Percentiles rank a stretch among this genome's conserved stretches.
Evolutionary conservation across 345 rosid genomes (phyloP).

Genomic region (Eutrema heterophyllum): DNA sequence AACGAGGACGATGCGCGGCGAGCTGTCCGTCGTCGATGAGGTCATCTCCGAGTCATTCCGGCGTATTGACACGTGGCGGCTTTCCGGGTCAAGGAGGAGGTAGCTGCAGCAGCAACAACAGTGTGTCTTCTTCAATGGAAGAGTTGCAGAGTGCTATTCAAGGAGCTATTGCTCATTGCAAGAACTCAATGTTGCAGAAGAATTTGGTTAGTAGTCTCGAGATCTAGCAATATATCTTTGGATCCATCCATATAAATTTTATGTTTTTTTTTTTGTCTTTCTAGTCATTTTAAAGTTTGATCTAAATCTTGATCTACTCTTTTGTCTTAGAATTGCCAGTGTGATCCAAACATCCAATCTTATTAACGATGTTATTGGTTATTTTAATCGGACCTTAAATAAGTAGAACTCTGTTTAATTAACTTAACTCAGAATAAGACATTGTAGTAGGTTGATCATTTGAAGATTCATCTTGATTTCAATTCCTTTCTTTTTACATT

Average conservation of each 20-base stretch:
- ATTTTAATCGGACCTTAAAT: not conserved
- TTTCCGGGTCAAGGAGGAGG: conserved; percentile 23
- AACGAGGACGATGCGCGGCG: conserved; percentile 54
- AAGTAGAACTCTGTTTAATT: conserved; percentile 6
- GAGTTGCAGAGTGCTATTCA: conserved; percentile 90
- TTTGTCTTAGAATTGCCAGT: conserved; percentile 18
- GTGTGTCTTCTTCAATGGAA: conserved; percentile 64
- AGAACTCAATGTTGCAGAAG: conserved; percentile 64
- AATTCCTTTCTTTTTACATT: not conserved
- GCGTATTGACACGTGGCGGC: conserved; percentile 50
- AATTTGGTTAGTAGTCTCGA: conserved; percentile 43
- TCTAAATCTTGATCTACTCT: not conserved
- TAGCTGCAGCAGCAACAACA: conserved; percentile 20
- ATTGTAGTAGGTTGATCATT: conserved; percentile 18
- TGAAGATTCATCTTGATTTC: conserved; percentile 9
- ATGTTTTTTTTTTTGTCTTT: not conserved
- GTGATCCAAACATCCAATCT: conserved; percentile 9
- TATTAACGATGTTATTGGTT: conserved; percentile 15
- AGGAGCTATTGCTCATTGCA: conserved; percentile 91
- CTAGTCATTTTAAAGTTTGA: not conserved
- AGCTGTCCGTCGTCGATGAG: conserved; percentile 92
- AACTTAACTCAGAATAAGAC: conserved; percentile 20
- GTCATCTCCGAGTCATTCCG: conserved; percentile 91
- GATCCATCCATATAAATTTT: not conserved
- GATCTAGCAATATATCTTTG: conserved; percentile 16